These are phyloP conservation scores for Ogataea ganodermae DNA, from an alignment of 805 yeast species.

Conservation along the genomic window DNA sequence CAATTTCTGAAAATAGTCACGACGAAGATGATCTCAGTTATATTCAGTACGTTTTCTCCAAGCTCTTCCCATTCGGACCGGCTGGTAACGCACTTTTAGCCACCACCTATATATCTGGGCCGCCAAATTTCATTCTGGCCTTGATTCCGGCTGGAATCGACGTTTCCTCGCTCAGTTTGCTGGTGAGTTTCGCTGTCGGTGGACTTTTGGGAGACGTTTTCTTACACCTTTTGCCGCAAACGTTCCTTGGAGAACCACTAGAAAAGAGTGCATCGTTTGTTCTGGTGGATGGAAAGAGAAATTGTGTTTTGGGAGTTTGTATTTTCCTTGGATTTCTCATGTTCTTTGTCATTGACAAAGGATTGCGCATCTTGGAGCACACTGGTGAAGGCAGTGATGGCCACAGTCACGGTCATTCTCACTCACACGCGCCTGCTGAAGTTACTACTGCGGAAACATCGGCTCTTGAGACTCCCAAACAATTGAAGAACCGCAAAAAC, in stretches of 20 bases:
- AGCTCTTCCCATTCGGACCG: constrained; percentile 54
- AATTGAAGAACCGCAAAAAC: constrained; percentile 8
- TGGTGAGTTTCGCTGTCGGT: constrained; percentile 76
- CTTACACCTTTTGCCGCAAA: constrained; percentile 70
- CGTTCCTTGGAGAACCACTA: constrained; percentile 54
- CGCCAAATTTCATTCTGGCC: constrained; percentile 59
- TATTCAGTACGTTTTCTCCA: constrained; percentile 43
- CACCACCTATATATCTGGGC: constrained; percentile 62
- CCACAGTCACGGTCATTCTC: constrained; percentile 50
- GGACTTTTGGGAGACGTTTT: constrained; percentile 76
- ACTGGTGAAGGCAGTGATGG: constrained; percentile 36
- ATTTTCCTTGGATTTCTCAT: constrained; percentile 61
- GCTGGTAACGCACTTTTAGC: constrained; percentile 65
- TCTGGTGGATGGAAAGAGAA: constrained; percentile 52
- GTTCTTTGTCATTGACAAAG: constrained; percentile 65
- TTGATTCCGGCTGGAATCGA: constrained; percentile 58
- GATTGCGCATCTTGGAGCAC: constrained; percentile 51
- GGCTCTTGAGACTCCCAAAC: not conserved
- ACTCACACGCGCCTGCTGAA: constrained; percentile 29
- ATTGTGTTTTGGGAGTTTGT: constrained; percentile 51
- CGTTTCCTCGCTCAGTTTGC: constrained; percentile 49
- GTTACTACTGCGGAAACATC: constrained; percentile 15
- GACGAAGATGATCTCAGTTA: constrained; percentile 23
- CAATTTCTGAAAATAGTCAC: constrained; percentile 9
- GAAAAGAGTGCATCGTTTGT: constrained; percentile 47